Evolutionary conservation across 2,329 filamentous ascomycete genomes (phyloP), one percentile per base, ranked within the genome.

Genomic region (Claviceps africana): DNA sequence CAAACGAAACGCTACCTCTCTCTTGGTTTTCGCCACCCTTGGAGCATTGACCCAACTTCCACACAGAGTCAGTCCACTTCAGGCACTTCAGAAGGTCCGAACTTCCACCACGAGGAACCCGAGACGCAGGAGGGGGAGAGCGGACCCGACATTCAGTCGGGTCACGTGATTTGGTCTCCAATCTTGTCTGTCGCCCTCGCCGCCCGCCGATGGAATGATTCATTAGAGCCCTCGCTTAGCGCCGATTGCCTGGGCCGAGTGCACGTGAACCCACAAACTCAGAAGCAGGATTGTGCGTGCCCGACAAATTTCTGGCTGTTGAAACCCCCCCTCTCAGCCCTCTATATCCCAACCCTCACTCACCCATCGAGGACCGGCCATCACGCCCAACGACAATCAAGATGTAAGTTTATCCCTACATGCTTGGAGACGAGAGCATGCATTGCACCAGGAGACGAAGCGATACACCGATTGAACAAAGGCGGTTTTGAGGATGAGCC

Each of bases 241-340:
- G 60, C 56, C 52, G 54, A 51, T 49, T 50, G 33, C 59, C 55
- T 56, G 55, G 61, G 62, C 55, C 57, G 61, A 62, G 67, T 62
- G 66, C 67, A 67, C 63, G 62, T 65, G 62, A 68, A 67, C 67
- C 66, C 68, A 71, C 68, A 70, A 69, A 68, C 66, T 66, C 60
- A 37, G 58, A 56, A 57, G 59, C 57, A 59, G 47, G 62, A 64
- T 62, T 64, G 61, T 69, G 59, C 56, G 62, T 60, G 59, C 62
- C 60, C 57, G 60, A 67, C 66, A 70, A 70, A 67, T 69, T 69
- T 70, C 62, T 67, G 60, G 62, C 60, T 60, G 61, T 59, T 55
- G 56, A 67, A 66, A 67, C 64, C 68, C 25, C 25, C 68, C 69
- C 67, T 67, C 65, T 65, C 61, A 61, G 62, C 10, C 63, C 61